Conservation (phyloP, 1,284 basidiomycete species). For the Ceratobasidium sp. region DNA sequence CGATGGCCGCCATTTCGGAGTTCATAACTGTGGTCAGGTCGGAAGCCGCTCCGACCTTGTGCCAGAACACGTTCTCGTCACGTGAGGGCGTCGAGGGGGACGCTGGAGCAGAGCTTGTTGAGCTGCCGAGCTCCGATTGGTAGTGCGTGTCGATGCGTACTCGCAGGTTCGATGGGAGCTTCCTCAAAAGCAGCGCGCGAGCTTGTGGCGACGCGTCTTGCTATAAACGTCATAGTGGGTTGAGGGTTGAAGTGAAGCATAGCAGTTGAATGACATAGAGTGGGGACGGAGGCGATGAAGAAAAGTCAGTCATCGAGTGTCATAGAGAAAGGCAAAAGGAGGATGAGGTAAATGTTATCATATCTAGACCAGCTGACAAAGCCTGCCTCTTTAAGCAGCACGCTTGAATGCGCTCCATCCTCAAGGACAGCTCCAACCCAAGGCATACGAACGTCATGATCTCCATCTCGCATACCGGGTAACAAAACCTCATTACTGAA, state of each 20-base stretch:
- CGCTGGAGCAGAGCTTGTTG: constrained; percentile 54
- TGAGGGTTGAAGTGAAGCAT: neutral
- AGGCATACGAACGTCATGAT: constrained; percentile 4
- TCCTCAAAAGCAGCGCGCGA: constrained; percentile 77
- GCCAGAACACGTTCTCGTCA: constrained; percentile 83
- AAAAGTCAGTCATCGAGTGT: constrained; percentile 25
- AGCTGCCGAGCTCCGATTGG: constrained; percentile 47
- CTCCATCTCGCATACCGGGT: neutral
- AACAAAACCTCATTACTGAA: constrained; percentile 10
- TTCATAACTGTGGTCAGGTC: constrained; percentile 69
- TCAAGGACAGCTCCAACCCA: neutral
- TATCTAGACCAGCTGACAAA: neutral
- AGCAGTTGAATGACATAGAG: neutral
- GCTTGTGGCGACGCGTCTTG: constrained; percentile 79
- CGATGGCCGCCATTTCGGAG: constrained; percentile 75
- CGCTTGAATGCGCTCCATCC: neutral
- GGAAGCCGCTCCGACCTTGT: constrained; percentile 74
- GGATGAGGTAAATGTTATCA: constrained; percentile 30
- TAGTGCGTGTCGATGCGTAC: constrained; percentile 70
- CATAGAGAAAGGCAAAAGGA: neutral
- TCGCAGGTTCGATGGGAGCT: constrained; percentile 79
- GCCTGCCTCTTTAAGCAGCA: too few relatives aligned
- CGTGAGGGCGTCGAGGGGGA: constrained; percentile 50
- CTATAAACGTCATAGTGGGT: constrained; percentile 51
- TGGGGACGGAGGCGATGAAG: neutral